Percentiles rank a stretch among this genome's conserved stretches.
These are phyloP conservation scores for Dipodascopsis tothii DNA, from an alignment of 805 yeast species.

Conservation along the genomic window DNA sequence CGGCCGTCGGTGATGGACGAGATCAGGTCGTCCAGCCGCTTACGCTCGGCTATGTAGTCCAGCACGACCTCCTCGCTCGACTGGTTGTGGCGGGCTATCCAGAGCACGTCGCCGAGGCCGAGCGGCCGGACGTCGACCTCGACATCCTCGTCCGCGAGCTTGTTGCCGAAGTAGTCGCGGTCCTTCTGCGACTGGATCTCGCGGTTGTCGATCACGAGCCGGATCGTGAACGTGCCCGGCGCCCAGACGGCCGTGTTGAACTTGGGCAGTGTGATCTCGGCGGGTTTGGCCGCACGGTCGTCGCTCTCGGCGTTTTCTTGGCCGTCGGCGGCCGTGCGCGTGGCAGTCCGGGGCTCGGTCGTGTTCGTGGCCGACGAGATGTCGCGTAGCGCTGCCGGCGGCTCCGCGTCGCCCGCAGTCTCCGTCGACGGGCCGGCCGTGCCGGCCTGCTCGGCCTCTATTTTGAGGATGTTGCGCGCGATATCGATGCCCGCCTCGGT, in stretches of 20 bases:
- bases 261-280: not conserved
- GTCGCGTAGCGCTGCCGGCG: not conserved
- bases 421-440: not conserved
- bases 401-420: not conserved
- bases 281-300: not conserved
- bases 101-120: slow-evolving; percentile 77
- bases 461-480: slow-evolving; percentile 45
- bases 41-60: slow-evolving; percentile 82
- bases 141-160: slow-evolving; percentile 45
- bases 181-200: slow-evolving; percentile 66
- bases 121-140: slow-evolving; percentile 49
- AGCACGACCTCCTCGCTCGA: slow-evolving; percentile 60
- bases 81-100: slow-evolving; percentile 68
- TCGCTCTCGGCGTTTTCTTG: not conserved
- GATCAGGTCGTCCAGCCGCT: slow-evolving; percentile 79
- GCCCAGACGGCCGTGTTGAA: slow-evolving; percentile 45
- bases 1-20: slow-evolving; percentile 81
- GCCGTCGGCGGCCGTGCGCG: not conserved
- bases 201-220: slow-evolving; percentile 67
- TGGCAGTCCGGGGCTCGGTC: not conserved
- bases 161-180: slow-evolving; percentile 58
- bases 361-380: not conserved
- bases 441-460: slow-evolving; percentile 30
- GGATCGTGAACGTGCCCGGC: slow-evolving; percentile 49
- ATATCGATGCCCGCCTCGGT: slow-evolving; percentile 58